phyloP scores from a whole-genome alignment of 1,284 basidiomycete genomes.

The Melampsora americana region DNA sequence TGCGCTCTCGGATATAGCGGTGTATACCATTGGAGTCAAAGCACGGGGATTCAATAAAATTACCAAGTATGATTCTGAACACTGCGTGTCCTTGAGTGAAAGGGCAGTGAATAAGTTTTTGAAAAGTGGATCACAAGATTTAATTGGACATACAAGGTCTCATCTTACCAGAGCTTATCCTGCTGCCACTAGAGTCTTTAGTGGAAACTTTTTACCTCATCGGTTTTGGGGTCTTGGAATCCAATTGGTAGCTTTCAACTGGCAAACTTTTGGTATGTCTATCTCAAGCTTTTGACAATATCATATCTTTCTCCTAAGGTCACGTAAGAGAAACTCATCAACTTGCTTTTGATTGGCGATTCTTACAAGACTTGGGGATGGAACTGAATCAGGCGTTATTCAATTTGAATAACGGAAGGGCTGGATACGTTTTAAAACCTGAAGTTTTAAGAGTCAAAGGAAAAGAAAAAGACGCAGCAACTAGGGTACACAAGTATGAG shows the following conservation, averaged over 20 bases:
- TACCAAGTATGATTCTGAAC: conserved; percentile 76
- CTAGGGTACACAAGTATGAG: conserved; percentile 62
- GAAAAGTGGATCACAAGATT: conserved; percentile 63
- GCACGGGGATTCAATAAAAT: conserved; percentile 88
- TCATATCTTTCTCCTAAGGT: not conserved
- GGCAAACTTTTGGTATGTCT: conserved; percentile 85
- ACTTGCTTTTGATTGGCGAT: not conserved
- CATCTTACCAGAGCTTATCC: conserved; percentile 90
- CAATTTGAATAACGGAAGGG: conserved; percentile 68
- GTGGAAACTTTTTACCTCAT: conserved; percentile 85
- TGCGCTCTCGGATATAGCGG: conserved; percentile 70
- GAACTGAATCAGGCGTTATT: conserved; percentile 96
- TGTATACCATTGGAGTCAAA: conserved; percentile 95
- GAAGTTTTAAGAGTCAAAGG: conserved; percentile 65
- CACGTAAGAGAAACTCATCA: not conserved
- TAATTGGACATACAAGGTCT: conserved; percentile 81
- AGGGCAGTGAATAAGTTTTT: conserved; percentile 62
- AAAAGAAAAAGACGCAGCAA: conserved; percentile 63
- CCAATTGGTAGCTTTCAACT: conserved; percentile 95
- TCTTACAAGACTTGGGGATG: conserved; percentile 68
- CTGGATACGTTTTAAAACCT: conserved; percentile 90
- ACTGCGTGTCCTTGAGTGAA: conserved; percentile 92
- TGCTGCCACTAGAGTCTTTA: conserved; percentile 73
- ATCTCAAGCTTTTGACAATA: too few relatives aligned
- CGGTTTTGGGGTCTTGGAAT: conserved; percentile 84